These are phyloP conservation scores for Trichoderma sp. DNA, from an alignment of 2,329 filamentous ascomycete species.

Conservation along the genomic window DNA sequence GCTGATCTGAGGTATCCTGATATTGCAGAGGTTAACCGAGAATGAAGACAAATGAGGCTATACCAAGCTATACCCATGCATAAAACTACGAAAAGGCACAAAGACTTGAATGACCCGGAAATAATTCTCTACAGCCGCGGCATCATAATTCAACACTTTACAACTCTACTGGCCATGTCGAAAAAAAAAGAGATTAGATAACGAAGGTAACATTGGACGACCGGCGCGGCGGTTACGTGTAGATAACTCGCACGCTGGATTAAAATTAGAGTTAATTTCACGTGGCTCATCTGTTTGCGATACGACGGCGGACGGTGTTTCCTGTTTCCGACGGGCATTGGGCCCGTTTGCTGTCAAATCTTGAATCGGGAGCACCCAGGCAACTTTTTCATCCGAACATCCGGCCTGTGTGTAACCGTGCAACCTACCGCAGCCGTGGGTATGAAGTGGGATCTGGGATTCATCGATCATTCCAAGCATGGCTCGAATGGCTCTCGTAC, in stretches of 20 bases:
- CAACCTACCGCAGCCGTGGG: background rate
- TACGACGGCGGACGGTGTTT: background rate
- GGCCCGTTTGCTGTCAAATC: background rate
- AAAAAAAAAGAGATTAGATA: background rate
- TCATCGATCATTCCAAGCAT: background rate
- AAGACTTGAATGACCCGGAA: background rate
- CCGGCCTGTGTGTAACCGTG: background rate
- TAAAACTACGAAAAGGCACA: background rate
- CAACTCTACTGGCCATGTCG: background rate
- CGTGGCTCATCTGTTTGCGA: slow-evolving; percentile 3
- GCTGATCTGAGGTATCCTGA: slow-evolving; percentile 89
- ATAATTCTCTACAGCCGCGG: background rate
- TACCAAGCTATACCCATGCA: background rate
- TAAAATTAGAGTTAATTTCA: slow-evolving; percentile 8
- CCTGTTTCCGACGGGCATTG: slow-evolving; percentile 5
- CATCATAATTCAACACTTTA: background rate
- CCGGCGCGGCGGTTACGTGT: background rate
- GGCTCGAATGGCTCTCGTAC: background rate
- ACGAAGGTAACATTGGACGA: background rate
- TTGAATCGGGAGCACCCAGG: background rate
- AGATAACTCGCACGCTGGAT: background rate
- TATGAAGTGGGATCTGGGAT: background rate
- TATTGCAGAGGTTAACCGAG: slow-evolving; percentile 40
- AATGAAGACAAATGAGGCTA: slow-evolving; percentile 2
- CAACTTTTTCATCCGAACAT: background rate